Conservation (phyloP, 2,329 filamentous ascomycete species). For the Scortechinia acanthostroma region DNA sequence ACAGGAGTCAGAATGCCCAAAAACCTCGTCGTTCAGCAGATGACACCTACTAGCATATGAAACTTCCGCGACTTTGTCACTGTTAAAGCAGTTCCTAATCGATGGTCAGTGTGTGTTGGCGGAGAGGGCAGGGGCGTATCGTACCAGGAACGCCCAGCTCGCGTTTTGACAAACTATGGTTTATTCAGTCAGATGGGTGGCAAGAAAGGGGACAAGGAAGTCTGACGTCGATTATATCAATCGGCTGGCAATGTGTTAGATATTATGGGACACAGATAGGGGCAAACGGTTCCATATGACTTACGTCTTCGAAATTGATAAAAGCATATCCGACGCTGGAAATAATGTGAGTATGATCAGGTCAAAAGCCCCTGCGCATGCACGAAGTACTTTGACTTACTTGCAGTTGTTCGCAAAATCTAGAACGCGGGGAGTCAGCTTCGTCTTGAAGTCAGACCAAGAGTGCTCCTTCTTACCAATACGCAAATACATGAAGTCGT, state of each 20-base stretch:
- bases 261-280: no score
- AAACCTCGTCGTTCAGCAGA: not conserved
- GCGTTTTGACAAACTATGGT: conserved; percentile 62
- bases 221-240: conserved; percentile 66
- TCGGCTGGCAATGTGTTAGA: conserved; percentile 45
- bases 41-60: conserved; percentile 79
- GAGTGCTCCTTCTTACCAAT: conserved; percentile 39
- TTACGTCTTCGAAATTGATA: conserved; percentile 65
- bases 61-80: conserved; percentile 78
- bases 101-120: no score
- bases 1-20: not conserved
- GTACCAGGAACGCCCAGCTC: conserved; percentile 66
- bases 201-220: conserved; percentile 7
- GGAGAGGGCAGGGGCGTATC: no score
- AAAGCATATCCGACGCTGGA: conserved; percentile 89
- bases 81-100: conserved; percentile 70
- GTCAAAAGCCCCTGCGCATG: not conserved
- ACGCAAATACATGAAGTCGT: conserved; percentile 90
- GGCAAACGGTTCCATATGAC: no score
- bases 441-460: not conserved
- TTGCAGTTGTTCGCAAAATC: conserved; percentile 58
- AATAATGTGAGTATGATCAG: not conserved
- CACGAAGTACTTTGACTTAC: conserved; percentile 34
- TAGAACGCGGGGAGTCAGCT: not conserved
- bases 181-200: conserved; percentile 17